Evolutionary conservation across 108 stramenopile genomes (phyloP).

Genomic region (Cyclotella baltica): DNA sequence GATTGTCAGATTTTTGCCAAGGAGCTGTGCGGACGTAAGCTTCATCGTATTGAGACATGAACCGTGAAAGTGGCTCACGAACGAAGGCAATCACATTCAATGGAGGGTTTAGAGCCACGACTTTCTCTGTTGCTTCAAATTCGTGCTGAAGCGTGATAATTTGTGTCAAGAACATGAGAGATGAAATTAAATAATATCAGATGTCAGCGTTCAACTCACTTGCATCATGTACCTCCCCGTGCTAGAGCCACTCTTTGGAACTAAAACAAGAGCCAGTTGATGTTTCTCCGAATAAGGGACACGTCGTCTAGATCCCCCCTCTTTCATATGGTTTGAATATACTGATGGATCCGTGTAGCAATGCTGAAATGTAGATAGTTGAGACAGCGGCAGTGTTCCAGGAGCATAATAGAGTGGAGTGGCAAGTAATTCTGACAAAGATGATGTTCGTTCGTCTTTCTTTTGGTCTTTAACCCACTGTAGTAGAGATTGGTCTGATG

Average conservation of each 20-base stretch:
- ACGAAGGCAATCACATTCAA: constrained; percentile 24
- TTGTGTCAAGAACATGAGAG: too few relatives aligned
- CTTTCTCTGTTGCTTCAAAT: constrained; percentile 1
- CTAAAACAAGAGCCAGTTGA: constrained; percentile 20
- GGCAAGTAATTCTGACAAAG: constrained; percentile 14
- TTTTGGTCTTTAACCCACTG: constrained; percentile 21
- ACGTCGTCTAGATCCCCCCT: neutral
- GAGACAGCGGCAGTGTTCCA: constrained; percentile 32
- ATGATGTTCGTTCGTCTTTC: constrained; percentile 12
- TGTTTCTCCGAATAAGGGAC: constrained; percentile 32
- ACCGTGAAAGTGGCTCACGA: constrained; percentile 33
- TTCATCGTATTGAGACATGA: constrained; percentile 39
- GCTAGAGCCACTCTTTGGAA: constrained; percentile 40
- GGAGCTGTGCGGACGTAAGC: constrained; percentile 36
- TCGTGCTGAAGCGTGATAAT: constrained; percentile 7
- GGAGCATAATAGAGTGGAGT: constrained; percentile 26
- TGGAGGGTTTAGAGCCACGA: constrained; percentile 6
- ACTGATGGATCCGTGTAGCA: constrained; percentile 30
- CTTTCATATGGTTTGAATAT: constrained; percentile 28
- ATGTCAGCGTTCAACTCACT: neutral
- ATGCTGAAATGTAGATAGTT: constrained; percentile 35
- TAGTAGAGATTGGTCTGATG: constrained; percentile 10
- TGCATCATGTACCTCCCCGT: constrained; percentile 46
- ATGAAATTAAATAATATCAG: too few relatives aligned
- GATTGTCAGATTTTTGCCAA: constrained; percentile 26